Evolutionary conservation across 305 asterid species (phyloP).

Genomic region (Ruellia speciosa): DNA sequence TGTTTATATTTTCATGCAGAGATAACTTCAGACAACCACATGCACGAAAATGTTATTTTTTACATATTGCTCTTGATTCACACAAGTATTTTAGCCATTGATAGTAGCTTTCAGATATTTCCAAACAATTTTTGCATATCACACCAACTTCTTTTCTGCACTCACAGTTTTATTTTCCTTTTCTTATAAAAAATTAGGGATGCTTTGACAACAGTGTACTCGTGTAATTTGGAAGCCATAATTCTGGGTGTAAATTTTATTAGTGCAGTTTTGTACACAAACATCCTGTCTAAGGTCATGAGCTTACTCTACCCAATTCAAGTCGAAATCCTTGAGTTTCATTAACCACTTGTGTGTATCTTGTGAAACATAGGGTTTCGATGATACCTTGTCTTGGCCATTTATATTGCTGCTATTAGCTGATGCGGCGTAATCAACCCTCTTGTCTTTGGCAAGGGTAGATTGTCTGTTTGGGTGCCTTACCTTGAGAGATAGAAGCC

Average conservation of each 20-base stretch:
- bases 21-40: background rate
- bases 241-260: too few relatives aligned
- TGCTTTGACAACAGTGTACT: too few relatives aligned
- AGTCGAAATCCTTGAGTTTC: slow-evolving; percentile 66
- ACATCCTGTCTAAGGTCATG: too few relatives aligned
- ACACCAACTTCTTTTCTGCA: background rate
- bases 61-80: background rate
- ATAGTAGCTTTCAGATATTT: background rate
- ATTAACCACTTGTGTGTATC: slow-evolving; percentile 57
- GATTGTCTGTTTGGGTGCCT: slow-evolving; percentile 68
- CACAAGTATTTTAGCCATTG: background rate
- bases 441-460: slow-evolving; percentile 47
- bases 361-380: slow-evolving; percentile 46
- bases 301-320: slow-evolving; percentile 61
- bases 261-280: too few relatives aligned
- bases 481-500: slow-evolving; percentile 71
- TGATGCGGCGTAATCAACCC: slow-evolving; percentile 29
- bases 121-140: background rate
- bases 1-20: background rate
- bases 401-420: slow-evolving; percentile 20
- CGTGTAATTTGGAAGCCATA: background rate
- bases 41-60: background rate
- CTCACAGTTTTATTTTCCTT: too few relatives aligned
- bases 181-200: background rate
- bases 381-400: slow-evolving; percentile 28